phyloP scores from a whole-genome alignment of 345 rosid species.

The Citrus medica region DNA sequence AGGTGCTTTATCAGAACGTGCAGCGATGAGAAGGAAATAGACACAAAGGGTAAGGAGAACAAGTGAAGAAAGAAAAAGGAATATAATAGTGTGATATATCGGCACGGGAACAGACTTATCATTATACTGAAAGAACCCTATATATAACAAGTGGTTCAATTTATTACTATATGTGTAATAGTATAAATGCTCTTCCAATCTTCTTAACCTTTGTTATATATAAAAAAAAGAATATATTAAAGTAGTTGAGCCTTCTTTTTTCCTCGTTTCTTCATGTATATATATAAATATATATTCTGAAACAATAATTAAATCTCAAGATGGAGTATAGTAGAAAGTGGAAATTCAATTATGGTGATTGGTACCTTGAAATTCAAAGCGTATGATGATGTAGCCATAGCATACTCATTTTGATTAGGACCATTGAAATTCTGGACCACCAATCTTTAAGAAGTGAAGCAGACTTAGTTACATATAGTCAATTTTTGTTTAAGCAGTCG shows the following conservation, averaged over 20 bases:
- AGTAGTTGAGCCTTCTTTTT: slow-evolving; percentile 20
- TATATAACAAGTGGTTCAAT: slow-evolving; percentile 21
- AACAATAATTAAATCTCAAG: neutral
- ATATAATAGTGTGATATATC: slow-evolving; percentile 17
- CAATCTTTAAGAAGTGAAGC: neutral
- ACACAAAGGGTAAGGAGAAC: slow-evolving; percentile 12
- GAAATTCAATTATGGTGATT: neutral
- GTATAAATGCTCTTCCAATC: slow-evolving; percentile 4
- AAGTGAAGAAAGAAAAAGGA: slow-evolving; percentile 4
- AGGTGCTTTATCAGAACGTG: slow-evolving; percentile 41
- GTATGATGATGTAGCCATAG: neutral
- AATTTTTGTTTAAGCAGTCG: too few species aligned
- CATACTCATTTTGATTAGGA: neutral
- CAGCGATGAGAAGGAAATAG: slow-evolving; percentile 25
- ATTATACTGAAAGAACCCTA: neutral
- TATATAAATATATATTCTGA: neutral
- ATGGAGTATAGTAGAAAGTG: neutral
- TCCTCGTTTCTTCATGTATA: neutral
- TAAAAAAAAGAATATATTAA: neutral
- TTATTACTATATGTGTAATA: neutral
- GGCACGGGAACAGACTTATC: slow-evolving; percentile 42
- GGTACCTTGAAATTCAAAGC: neutral
- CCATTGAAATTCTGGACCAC: slow-evolving; percentile 5
- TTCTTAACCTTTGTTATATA: slow-evolving; percentile 1
- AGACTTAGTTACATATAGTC: neutral